Percentiles rank a stretch among this genome's conserved stretches.
These are phyloP conservation scores for Neurospora sp. DNA, from an alignment of 495 filamentous ascomycete genomes.

Conservation along the genomic window DNA sequence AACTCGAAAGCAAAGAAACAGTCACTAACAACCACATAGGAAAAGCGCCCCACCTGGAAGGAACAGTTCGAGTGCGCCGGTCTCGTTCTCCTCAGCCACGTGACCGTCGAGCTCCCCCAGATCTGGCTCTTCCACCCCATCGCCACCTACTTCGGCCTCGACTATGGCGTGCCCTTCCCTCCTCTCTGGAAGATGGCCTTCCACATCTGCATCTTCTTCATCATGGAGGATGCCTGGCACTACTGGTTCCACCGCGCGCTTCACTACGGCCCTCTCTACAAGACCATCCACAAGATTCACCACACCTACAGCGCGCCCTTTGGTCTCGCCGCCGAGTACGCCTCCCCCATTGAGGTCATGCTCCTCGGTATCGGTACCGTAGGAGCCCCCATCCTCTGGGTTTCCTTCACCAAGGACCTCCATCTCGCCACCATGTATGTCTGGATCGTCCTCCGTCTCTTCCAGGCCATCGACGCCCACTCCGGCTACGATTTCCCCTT, in stretches of 20 bases:
- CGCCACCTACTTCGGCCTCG: conserved; percentile 84
- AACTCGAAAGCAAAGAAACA: neutral
- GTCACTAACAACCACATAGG: conserved; percentile 34
- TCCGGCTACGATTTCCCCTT: conserved; percentile 97
- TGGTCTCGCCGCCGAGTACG: conserved; percentile 93
- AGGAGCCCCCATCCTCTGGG: conserved; percentile 75
- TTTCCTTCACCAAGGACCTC: conserved; percentile 69
- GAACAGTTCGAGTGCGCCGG: conserved; percentile 93
- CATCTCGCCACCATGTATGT: conserved; percentile 97
- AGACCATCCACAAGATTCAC: conserved; percentile 93
- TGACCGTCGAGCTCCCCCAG: conserved; percentile 94
- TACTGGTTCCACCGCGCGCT: conserved; percentile 93
- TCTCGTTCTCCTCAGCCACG: conserved; percentile 84
- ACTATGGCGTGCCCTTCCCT: conserved; percentile 85
- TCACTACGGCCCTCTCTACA: conserved; percentile 94
- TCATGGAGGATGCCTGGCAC: conserved; percentile 95
- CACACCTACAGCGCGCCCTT: conserved; percentile 98
- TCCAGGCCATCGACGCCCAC: conserved; percentile 97
- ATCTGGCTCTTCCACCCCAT: conserved; percentile 99
- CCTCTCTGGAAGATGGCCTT: conserved; percentile 72
- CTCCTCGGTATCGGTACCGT: conserved; percentile 90
- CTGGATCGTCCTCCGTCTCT: conserved; percentile 87
- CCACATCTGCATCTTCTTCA: conserved; percentile 90
- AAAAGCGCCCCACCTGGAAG: conserved; percentile 77
- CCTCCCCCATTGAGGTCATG: conserved; percentile 96